Conservation (phyloP, 345 rosid genomes). For the Isatis tinctoria region DNA sequence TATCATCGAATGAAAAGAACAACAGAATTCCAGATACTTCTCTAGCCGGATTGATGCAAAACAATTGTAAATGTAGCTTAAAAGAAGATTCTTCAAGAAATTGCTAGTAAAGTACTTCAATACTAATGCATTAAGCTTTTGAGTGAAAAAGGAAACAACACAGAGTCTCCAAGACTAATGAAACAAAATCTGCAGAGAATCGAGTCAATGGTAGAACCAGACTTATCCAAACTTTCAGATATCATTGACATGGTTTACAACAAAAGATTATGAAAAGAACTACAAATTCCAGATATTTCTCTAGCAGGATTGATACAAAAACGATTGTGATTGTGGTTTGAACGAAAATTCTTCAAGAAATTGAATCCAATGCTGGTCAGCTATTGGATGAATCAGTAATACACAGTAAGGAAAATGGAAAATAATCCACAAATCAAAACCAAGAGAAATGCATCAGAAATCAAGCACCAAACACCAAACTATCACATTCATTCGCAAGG, state of each 20-base stretch:
- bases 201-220: neutral
- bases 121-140: neutral
- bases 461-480: neutral
- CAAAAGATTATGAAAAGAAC: neutral
- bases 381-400: neutral
- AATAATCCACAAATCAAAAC: neutral
- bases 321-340: neutral
- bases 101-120: neutral
- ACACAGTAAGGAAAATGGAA: neutral
- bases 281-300: neutral
- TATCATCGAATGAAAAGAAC: neutral
- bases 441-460: neutral
- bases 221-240: neutral
- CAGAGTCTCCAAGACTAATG: neutral
- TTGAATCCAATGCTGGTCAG: neutral
- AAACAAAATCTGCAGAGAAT: neutral
- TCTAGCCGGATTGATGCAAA: neutral
- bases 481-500: neutral
- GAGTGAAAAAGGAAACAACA: neutral
- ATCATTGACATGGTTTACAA: neutral
- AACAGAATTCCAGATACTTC: neutral
- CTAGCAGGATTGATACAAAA: neutral
- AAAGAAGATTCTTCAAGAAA: neutral
- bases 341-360: neutral
- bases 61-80: neutral